Percentiles rank a stretch among this genome's conserved stretches.
phyloP scores from a whole-genome alignment of 345 rosid species.

The Raphanus sativus region DNA sequence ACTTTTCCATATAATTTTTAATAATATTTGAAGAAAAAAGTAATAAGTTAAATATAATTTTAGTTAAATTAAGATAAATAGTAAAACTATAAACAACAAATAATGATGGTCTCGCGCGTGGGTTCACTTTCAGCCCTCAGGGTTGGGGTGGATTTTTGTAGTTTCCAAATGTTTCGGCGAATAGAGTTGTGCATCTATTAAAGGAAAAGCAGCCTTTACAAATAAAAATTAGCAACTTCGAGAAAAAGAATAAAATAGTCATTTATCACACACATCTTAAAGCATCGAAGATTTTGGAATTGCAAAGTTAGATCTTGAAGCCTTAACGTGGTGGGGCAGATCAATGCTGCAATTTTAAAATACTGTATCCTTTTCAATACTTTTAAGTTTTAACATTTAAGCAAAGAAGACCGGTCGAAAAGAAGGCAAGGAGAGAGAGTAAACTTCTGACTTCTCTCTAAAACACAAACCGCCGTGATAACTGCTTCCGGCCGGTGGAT shows the following conservation, averaged over 20 bases:
- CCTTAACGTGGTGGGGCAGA: too few species aligned
- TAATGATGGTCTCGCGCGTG: neutral
- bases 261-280: neutral
- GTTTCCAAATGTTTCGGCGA: conserved; percentile 17
- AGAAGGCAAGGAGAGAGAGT: too few species aligned
- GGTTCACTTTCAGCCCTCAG: neutral
- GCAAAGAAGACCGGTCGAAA: too few species aligned
- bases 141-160: neutral
- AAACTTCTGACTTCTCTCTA: too few species aligned
- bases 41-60: too few species aligned
- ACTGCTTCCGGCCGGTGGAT: too few species aligned
- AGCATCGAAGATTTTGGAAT: neutral
- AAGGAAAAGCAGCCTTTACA: neutral
- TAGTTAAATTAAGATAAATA: too few species aligned
- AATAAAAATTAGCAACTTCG: neutral
- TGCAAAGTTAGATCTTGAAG: neutral
- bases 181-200: neutral
- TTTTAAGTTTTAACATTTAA: too few species aligned
- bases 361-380: too few species aligned
- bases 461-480: too few species aligned
- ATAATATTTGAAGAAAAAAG: neutral
- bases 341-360: too few species aligned
- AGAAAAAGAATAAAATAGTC: neutral
- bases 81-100: neutral
- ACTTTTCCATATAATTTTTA: neutral